Conservation (phyloP, 1,284 basidiomycete genomes). For the Trichosporon faecale region DNA sequence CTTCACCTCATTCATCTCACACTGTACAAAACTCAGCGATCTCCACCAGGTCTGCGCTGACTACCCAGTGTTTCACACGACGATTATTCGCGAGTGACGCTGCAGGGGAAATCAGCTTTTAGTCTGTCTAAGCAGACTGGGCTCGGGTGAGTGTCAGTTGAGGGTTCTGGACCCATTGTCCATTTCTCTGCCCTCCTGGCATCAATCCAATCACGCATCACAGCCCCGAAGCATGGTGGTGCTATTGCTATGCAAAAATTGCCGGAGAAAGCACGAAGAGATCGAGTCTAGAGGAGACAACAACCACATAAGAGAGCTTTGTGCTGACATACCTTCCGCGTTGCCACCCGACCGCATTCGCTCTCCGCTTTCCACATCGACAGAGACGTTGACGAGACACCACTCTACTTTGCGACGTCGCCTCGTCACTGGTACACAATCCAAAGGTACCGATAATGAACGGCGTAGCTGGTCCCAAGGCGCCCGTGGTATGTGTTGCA, state of each 20-base stretch:
- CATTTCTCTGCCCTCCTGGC: background rate
- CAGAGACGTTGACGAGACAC: background rate
- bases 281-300: background rate
- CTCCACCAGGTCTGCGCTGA: slow-evolving; percentile 8
- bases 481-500: slow-evolving; percentile 31
- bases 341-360: slow-evolving; percentile 14
- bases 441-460: slow-evolving; percentile 22
- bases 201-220: background rate
- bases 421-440: background rate
- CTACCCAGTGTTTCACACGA: background rate
- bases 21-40: background rate
- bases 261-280: background rate
- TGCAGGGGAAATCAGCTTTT: background rate
- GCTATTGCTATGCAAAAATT: background rate
- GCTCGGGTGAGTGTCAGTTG: slow-evolving; percentile 9
- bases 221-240: background rate
- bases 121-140: background rate
- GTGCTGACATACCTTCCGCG: background rate
- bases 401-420: background rate
- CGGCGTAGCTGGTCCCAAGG: slow-evolving; percentile 39
- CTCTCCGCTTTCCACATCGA: background rate
- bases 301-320: background rate
- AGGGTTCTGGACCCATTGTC: background rate
- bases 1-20: background rate
- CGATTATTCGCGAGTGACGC: background rate